Evolutionary conservation across 2,329 filamentous ascomycete species (phyloP), one percentile per base, ranked within the genome.

Genomic region (Tolypocladium tundrense): DNA sequence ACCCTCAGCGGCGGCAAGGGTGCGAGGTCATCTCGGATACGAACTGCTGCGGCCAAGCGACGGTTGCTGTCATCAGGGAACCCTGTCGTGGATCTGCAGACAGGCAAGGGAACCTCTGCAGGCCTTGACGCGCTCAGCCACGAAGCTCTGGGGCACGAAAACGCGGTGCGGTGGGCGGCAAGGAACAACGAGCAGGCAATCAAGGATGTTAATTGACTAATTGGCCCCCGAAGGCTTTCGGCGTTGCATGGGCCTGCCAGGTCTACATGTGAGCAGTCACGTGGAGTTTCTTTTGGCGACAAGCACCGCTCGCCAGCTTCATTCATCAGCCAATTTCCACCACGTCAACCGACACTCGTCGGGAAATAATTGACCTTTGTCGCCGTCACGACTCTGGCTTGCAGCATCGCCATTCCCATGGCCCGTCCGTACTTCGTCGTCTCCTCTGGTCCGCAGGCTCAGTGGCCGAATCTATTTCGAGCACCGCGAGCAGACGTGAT

Each of bases 211-310:
- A 10, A 5, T 51, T 21, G 24, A 27, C 3, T 6, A 19, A 5
- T 2, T 13, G 10, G 7, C 2, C 1, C n/a, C 56, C 56, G 56
- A 57, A 48, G 13, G 43, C 13, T 24, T 11, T 57, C 56, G 56
- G 56, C 14, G 51, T 54, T 54, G 56, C 56, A 57, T 51, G 41
- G 56, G n/a, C 51, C 56, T 31, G 45, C 27, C 14, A 11, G 48
- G 27, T 33, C 19, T 8, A 14, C 31, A 19, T 33, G 31, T 33
- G 48, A 35, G 48, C 48, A n/a, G 48, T 51, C 48, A 51, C 48
- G 48, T 51, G 11, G 48, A 51, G 8, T 51, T 50, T n/a, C 48
- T 51, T 33, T 51, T 51, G 48, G 27, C 48, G 11, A 10, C 27
- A 3, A 7, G 13, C 45, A 19, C 13, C 27, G 8, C 14, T 33